A percentile compares a stretch with the other conserved stretches of the same genome.
These are phyloP conservation scores for Phytophthora megakarya DNA, from an alignment of 352 stramenopile species.

Conservation along the genomic window DNA sequence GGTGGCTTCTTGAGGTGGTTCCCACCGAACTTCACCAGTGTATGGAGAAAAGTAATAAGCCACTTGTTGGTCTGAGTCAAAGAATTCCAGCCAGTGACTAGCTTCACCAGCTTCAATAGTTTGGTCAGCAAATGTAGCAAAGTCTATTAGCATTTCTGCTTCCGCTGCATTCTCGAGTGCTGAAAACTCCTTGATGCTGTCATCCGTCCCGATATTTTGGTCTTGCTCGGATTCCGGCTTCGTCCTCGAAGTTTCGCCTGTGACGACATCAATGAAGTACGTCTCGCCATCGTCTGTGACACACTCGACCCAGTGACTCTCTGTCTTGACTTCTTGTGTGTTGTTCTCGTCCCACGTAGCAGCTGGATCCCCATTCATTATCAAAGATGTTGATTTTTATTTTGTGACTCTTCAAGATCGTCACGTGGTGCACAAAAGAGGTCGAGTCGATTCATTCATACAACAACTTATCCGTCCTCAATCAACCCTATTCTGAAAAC, in stretches of 20 bases:
- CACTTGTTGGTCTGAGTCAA: conserved; percentile 46
- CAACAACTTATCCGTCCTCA: neutral
- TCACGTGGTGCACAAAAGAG: neutral
- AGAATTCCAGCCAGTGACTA: conserved; percentile 59
- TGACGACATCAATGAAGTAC: conserved; percentile 52
- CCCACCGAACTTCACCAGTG: conserved; percentile 54
- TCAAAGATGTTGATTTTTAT: no score
- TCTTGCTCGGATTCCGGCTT: conserved; percentile 22
- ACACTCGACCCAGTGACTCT: conserved; percentile 40
- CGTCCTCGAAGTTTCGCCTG: conserved; percentile 52
- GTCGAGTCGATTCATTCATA: neutral
- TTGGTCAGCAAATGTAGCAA: neutral
- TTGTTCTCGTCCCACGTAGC: conserved; percentile 4
- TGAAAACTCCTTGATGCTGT: neutral
- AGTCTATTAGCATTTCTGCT: conserved; percentile 33
- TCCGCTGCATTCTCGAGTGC: neutral
- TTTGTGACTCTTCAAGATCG: neutral
- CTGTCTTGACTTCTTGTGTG: neutral
- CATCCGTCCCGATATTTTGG: conserved; percentile 1
- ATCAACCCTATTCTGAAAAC: neutral
- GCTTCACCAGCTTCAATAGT: neutral
- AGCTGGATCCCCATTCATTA: conserved; percentile 21
- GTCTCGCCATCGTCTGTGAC: conserved; percentile 44
- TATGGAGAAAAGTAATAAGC: conserved; percentile 57
- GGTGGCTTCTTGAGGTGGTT: conserved; percentile 25